phyloP scores from a whole-genome alignment of 345 rosid species.

The Acer saccharum region DNA sequence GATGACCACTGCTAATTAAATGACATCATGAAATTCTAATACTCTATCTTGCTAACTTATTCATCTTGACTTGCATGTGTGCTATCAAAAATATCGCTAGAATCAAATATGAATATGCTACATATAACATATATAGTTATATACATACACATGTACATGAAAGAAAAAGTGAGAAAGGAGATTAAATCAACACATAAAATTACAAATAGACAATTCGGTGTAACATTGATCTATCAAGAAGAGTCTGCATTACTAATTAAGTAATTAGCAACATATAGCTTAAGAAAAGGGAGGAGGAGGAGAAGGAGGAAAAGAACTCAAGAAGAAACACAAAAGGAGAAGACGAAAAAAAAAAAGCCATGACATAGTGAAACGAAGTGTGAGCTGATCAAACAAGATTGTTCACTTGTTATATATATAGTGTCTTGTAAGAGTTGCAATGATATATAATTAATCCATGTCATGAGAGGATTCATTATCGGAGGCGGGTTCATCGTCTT shows the following conservation, averaged over 20 bases:
- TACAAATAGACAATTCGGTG: conserved; percentile 11
- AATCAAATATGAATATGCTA: too few species aligned
- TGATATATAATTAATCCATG: background rate
- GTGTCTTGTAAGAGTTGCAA: background rate
- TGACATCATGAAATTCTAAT: too few species aligned
- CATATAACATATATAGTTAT: too few species aligned
- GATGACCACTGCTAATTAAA: too few species aligned
- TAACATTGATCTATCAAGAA: conserved; percentile 12
- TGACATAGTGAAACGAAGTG: conserved; percentile 14
- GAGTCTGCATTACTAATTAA: background rate
- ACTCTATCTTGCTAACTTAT: too few species aligned
- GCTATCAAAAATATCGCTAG: too few species aligned
- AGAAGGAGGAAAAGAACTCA: background rate
- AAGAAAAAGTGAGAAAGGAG: too few species aligned
- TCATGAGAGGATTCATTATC: conserved; percentile 47
- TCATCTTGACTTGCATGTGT: too few species aligned
- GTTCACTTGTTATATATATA: background rate
- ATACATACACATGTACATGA: too few species aligned
- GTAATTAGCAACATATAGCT: background rate
- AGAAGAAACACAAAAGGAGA: background rate
- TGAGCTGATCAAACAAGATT: conserved; percentile 14
- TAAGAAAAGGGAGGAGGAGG: background rate
- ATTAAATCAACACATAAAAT: too few species aligned
- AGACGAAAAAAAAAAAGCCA: background rate
- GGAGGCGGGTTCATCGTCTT: conserved; percentile 73